Evolutionary conservation across 176 grass and related monocot species (phyloP).

Genomic region (Rhynchospora pubera): DNA sequence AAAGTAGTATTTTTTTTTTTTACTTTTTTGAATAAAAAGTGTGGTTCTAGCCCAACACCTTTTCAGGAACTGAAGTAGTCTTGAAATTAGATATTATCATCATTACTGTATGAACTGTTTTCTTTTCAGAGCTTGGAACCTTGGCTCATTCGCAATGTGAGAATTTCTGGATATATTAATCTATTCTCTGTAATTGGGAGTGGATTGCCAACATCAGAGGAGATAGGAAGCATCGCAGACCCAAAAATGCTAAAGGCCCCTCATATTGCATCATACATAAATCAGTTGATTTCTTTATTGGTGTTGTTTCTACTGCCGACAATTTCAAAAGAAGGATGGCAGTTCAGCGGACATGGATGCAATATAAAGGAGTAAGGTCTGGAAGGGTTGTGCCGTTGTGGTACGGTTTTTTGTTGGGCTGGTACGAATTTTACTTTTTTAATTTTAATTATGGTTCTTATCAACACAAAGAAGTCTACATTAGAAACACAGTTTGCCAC

Average conservation of each 20-base stretch:
- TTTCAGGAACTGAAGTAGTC: too few relatives aligned
- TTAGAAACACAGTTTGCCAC: neutral
- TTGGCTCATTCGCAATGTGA: slow-evolving; percentile 59
- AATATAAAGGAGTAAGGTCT: slow-evolving; percentile 57
- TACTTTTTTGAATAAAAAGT: too few relatives aligned
- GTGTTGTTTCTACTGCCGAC: slow-evolving; percentile 90
- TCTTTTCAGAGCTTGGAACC: slow-evolving; percentile 64
- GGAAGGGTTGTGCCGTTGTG: slow-evolving; percentile 47
- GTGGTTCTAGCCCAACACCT: too few relatives aligned
- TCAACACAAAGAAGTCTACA: neutral
- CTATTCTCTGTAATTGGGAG: slow-evolving; percentile 62
- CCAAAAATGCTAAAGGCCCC: slow-evolving; percentile 57
- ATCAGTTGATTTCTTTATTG: slow-evolving; percentile 72
- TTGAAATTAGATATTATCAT: slow-evolving; percentile 8
- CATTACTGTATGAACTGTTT: neutral
- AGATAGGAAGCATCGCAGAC: slow-evolving; percentile 46
- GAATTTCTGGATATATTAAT: slow-evolving; percentile 72
- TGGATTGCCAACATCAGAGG: too few relatives aligned
- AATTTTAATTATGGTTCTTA: slow-evolving; percentile 5
- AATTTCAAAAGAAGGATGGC: slow-evolving; percentile 93
- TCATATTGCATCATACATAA: slow-evolving; percentile 43
- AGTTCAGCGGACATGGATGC: slow-evolving; percentile 92
- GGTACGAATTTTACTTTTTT: slow-evolving; percentile 35
- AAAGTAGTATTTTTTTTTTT: too few relatives aligned
- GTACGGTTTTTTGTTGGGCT: slow-evolving; percentile 85